These are phyloP conservation scores for Rhodamnia argentea DNA, from an alignment of 345 rosid species.

Conservation along the genomic window DNA sequence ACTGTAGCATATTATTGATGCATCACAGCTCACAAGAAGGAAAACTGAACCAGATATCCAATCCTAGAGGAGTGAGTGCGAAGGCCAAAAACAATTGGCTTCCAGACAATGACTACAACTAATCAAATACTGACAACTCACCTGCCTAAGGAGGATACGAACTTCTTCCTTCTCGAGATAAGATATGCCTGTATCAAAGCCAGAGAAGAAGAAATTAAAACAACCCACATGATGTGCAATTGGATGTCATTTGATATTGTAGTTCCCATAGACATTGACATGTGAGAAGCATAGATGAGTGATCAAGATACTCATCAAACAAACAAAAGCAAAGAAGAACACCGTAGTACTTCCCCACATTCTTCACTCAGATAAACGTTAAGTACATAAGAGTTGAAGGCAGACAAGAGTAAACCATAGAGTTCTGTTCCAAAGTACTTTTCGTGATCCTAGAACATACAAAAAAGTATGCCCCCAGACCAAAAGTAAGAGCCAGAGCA, in stretches of 20 bases:
- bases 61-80: background rate
- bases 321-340: background rate
- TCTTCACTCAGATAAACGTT: constrained; percentile 1
- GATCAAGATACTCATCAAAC: background rate
- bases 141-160: constrained; percentile 83
- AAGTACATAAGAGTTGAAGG: constrained; percentile 20
- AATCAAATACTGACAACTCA: constrained; percentile 13
- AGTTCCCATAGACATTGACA: background rate
- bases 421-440: background rate
- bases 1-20: background rate
- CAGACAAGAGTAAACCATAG: background rate
- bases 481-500: background rate
- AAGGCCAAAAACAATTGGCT: background rate
- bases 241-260: background rate
- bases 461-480: background rate
- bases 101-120: background rate
- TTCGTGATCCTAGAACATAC: background rate
- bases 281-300: background rate
- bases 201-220: background rate
- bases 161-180: constrained; percentile 96
- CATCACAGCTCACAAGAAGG: background rate
- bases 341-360: background rate
- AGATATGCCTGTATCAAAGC: constrained; percentile 46
- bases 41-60: background rate
- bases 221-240: background rate